phyloP scores from a whole-genome alignment of 2,329 filamentous ascomycete genomes.

The Diaporthe ilicicola region DNA sequence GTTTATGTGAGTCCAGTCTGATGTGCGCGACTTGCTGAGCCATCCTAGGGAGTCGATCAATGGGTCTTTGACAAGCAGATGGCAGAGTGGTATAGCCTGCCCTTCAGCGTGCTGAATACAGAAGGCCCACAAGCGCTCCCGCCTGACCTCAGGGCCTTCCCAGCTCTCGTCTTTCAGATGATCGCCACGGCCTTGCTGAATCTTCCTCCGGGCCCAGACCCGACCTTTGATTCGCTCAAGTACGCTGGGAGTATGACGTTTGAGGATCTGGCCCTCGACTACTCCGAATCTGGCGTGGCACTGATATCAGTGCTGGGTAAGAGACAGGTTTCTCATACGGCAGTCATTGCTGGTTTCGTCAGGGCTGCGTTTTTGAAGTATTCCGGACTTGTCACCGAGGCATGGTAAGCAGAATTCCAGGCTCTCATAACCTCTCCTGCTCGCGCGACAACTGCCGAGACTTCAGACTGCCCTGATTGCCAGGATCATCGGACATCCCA shows the following conservation, averaged over 20 bases:
- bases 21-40: neutral
- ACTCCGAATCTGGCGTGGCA: conserved; percentile 65
- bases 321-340: conserved; percentile 62
- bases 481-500: neutral
- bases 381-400: conserved; percentile 65
- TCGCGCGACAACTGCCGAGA: neutral
- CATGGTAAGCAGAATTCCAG: conserved; percentile 37
- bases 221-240: conserved; percentile 63
- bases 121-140: conserved; percentile 59
- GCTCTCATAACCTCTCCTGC: neutral
- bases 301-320: conserved; percentile 66
- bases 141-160: conserved; percentile 63
- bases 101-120: conserved; percentile 59
- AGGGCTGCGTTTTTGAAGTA: conserved; percentile 67
- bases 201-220: conserved; percentile 56
- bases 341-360: conserved; percentile 66
- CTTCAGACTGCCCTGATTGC: neutral
- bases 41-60: conserved; percentile 57
- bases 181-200: conserved; percentile 63
- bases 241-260: conserved; percentile 67
- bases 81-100: conserved; percentile 61
- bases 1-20: neutral
- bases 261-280: conserved; percentile 67
- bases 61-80: conserved; percentile 61
- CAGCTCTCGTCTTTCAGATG: conserved; percentile 67